Evolutionary conservation across 2,329 filamentous ascomycete genomes (phyloP).

Genomic region (Diaporthe nobilis): DNA sequence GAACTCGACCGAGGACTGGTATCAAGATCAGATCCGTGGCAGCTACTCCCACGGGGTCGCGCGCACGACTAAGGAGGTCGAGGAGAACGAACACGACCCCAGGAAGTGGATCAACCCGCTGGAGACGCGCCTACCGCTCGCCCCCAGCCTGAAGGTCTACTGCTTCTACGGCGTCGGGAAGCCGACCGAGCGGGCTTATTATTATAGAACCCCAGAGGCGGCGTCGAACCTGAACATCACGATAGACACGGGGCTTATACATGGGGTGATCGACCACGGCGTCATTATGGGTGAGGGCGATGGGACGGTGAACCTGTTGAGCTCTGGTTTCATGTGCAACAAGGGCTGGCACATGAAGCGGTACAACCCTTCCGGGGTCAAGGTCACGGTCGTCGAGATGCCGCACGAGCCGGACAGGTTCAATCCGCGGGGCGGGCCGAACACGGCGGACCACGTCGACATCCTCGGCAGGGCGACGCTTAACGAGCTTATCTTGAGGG

Average conservation of each 20-base stretch:
- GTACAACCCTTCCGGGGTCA: slow-evolving; percentile 88
- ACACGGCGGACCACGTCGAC: slow-evolving; percentile 92
- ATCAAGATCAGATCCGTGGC: slow-evolving; percentile 76
- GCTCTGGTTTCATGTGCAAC: slow-evolving; percentile 95
- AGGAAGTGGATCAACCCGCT: slow-evolving; percentile 93
- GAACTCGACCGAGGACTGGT: slow-evolving; percentile 87
- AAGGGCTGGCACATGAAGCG: slow-evolving; percentile 94
- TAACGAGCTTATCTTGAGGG: slow-evolving; percentile 89
- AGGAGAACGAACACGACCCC: slow-evolving; percentile 82
- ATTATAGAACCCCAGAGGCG: slow-evolving; percentile 80
- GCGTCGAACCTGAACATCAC: slow-evolving; percentile 81
- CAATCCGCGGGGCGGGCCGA: slow-evolving; percentile 80
- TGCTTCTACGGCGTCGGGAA: slow-evolving; percentile 98
- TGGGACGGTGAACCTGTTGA: slow-evolving; percentile 94
- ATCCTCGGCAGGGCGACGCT: slow-evolving; percentile 90
- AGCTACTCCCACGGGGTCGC: slow-evolving; percentile 94
- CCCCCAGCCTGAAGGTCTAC: slow-evolving; percentile 92
- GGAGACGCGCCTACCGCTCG: slow-evolving; percentile 87
- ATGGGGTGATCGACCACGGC: slow-evolving; percentile 81
- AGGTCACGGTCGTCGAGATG: slow-evolving; percentile 94
- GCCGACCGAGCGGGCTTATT: slow-evolving; percentile 92
- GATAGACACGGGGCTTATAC: slow-evolving; percentile 76
- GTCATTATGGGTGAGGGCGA: slow-evolving; percentile 98
- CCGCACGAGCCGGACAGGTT: slow-evolving; percentile 95
- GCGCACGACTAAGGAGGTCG: slow-evolving; percentile 82